Base-by-base conservation (phyloP, 805 yeast genomes). In the Ogataea philodendri region DNA sequence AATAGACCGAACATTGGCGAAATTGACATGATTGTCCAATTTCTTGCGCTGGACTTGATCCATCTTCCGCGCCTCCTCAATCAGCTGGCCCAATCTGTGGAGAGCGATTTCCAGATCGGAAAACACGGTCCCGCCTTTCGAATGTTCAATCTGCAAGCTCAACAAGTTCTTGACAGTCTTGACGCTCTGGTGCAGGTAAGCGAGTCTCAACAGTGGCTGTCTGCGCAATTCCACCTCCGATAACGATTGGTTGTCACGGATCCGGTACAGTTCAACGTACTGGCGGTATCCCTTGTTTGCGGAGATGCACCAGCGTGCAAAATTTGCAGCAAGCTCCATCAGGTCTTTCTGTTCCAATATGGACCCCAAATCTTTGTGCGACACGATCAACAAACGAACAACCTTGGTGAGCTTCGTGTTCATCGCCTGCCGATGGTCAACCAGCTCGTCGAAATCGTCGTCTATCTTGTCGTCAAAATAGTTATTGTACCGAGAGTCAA, bases 181-280 rank as follows among this genome's bases (percentile, higher is more conserved):
- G 9, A 54, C 35, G 20, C 56, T 45, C 26, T 47, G 52, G 13
- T 41, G 43, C 15, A 63, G 31, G 18, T 51, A 48, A 5, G 55
- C 38, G n/a, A 62, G 35, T 38, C 60, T 49, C 21, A 54, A 44
- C 21, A 63, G 31, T 7, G 67, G 67, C 28, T 54, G 45, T 32
- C 59, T 47, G 32, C 59, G 55, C 5, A 58, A 38, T 11, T 41
- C 39, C 15, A 55, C 35, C 37, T 62, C 66, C 2, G 51, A 39
- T 6, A 51, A 41, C 1, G 61, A 31, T 22, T 57, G 58, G 24
- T 44, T 43, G 4, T 44, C 29, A 21, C 41, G 52, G 13, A 54
- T 22, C 22, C 34, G 45, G 43, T 58, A 60, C 10, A 35, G 20
- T 9, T 36, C 28, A 11, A 53, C 23, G 31, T 58, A 62, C 5